Percentiles rank a stretch among this genome's conserved stretches.
Evolutionary conservation across 352 stramenopile species (phyloP).

Genomic region (Albugo candida): DNA sequence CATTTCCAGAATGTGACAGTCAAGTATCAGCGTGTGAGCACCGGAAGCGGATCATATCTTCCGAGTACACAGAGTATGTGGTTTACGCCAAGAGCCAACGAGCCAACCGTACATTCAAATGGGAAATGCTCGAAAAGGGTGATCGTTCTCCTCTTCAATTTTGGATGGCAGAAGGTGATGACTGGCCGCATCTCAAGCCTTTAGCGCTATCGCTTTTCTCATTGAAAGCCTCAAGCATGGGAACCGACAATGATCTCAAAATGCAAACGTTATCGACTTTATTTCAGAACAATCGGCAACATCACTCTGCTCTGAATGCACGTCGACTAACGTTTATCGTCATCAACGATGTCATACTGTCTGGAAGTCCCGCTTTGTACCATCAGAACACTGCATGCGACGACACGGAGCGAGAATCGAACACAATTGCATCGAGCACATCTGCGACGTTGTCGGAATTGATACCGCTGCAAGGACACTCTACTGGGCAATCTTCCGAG

Average conservation of each 20-base stretch:
- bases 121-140: constrained; percentile 70
- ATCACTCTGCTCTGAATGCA: constrained; percentile 33
- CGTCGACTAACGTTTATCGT: constrained; percentile 55
- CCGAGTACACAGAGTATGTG: constrained; percentile 63
- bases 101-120: constrained; percentile 63
- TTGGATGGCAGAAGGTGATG: constrained; percentile 52
- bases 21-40: constrained; percentile 48
- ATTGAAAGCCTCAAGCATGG: constrained; percentile 45
- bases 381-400: too few species aligned
- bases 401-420: too few species aligned
- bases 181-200: constrained; percentile 61
- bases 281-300: constrained; percentile 49
- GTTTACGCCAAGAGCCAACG: constrained; percentile 69
- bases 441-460: too few species aligned
- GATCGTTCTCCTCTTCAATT: constrained; percentile 59
- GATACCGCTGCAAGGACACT: too few species aligned
- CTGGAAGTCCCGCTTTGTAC: constrained; percentile 13
- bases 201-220: constrained; percentile 62
- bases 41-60: constrained; percentile 38
- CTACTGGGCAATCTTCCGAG: too few species aligned
- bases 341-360: constrained; percentile 68
- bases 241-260: constrained; percentile 48
- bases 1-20: constrained; percentile 45
- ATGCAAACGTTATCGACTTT: constrained; percentile 41
- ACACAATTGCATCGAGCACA: too few species aligned